Evolutionary conservation across 2,329 filamentous ascomycete genomes (phyloP).

Genomic region (Corynespora cassiicola): DNA sequence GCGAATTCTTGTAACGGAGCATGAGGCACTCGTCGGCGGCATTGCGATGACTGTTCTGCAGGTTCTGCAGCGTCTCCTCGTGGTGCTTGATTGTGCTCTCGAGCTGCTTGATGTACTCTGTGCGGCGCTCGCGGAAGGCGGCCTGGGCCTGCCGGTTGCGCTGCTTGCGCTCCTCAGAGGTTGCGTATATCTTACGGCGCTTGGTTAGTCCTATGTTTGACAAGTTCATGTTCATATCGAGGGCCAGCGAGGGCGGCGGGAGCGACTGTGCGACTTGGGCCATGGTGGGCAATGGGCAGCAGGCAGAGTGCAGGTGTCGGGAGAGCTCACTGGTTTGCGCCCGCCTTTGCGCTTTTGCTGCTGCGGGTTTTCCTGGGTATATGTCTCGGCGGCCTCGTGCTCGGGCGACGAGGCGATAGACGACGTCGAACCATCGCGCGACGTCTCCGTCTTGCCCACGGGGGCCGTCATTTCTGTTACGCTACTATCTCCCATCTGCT

Average conservation of each 20-base stretch:
- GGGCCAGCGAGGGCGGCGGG: too few species aligned
- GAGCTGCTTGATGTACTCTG: conserved; percentile 98
- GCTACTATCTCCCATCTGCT: conserved; percentile 59
- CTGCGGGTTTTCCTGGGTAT: conserved; percentile 52
- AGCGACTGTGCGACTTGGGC: conserved; percentile 5
- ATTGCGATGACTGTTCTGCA: conserved; percentile 92
- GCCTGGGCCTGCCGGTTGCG: conserved; percentile 96
- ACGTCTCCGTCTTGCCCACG: conserved; percentile 53
- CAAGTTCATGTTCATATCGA: conserved; percentile 31
- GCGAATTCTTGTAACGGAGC: conserved; percentile 97
- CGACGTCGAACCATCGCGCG: conserved; percentile 53
- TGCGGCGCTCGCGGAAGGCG: conserved; percentile 93
- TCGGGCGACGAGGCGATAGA: conserved; percentile 58
- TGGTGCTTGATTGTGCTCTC: conserved; percentile 97
- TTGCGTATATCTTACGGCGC: conserved; percentile 86
- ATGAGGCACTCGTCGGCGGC: conserved; percentile 97
- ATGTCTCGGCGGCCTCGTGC: conserved; percentile 48
- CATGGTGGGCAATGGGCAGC: conserved; percentile 1
- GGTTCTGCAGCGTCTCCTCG: conserved; percentile 88
- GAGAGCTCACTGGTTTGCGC: conserved; percentile 83
- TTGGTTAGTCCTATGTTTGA: conserved; percentile 48
- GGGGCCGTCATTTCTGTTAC: conserved; percentile 52
- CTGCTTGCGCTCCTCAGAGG: conserved; percentile 97
- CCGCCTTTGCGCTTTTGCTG: conserved; percentile 94
- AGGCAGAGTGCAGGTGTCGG: conserved; percentile 9